Evolutionary conservation across 371 early-diverging fungal species (phyloP).

Genomic region (Zychaea mexicana): DNA sequence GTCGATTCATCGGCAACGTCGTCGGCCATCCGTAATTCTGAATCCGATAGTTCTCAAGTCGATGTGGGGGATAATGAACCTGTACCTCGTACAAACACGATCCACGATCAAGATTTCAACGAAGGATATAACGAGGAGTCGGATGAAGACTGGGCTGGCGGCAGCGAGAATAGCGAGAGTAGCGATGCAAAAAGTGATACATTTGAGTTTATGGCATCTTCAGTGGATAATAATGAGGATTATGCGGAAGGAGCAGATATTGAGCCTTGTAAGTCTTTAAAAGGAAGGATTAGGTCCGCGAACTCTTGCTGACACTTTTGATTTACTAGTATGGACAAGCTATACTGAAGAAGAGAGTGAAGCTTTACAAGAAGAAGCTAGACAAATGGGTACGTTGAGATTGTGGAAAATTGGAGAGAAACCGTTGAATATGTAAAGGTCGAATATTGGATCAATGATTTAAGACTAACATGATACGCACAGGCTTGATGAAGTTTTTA

Average conservation of each 20-base stretch:
- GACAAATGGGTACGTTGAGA: slow-evolving; percentile 27
- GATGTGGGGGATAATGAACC: slow-evolving; percentile 2
- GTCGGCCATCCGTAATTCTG: background rate
- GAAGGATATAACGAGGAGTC: slow-evolving; percentile 51
- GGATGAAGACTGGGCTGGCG: slow-evolving; percentile 50
- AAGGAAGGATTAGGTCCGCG: background rate
- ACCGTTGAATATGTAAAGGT: background rate
- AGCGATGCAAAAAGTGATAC: slow-evolving; percentile 15
- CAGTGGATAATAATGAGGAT: slow-evolving; percentile 31
- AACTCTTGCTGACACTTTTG: background rate
- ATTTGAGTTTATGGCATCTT: slow-evolving; percentile 18
- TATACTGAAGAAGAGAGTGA: slow-evolving; percentile 43
- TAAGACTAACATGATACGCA: background rate
- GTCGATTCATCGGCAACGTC: background rate
- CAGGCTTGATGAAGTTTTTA: slow-evolving; percentile 53
- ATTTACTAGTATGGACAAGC: slow-evolving; percentile 37
- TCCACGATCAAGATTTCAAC: slow-evolving; percentile 25
- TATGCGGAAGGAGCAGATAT: slow-evolving; percentile 21
- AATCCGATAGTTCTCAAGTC: slow-evolving; percentile 1
- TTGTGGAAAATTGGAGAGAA: background rate
- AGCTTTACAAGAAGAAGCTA: slow-evolving; percentile 33
- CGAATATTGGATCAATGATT: too few relatives aligned
- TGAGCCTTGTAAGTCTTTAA: slow-evolving; percentile 11
- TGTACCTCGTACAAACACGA: background rate
- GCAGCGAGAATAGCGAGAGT: slow-evolving; percentile 24